Conservation (phyloP, 148 eudicot species). For the Nyssa sinensis region DNA sequence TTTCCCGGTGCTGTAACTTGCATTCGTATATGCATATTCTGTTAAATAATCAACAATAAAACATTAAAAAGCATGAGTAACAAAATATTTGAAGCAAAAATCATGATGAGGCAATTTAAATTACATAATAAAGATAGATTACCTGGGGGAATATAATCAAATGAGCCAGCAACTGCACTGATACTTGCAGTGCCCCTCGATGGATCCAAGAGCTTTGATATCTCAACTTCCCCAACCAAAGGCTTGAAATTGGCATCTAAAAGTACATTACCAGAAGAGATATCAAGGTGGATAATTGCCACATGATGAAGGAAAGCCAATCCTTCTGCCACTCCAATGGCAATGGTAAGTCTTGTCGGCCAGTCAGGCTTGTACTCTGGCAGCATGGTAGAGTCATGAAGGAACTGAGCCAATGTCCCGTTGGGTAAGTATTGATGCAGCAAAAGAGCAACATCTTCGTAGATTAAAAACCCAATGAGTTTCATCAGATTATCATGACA, state of each 20-base stretch:
- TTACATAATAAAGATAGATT: background rate
- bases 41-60: conserved; percentile 23
- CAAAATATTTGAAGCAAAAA: background rate
- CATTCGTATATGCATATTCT: conserved; percentile 99
- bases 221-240: conserved; percentile 86
- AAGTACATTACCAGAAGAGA: conserved; percentile 81
- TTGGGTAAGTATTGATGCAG: conserved; percentile 72
- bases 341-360: conserved; percentile 77
- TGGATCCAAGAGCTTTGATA: conserved; percentile 95
- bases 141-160: conserved; percentile 99
- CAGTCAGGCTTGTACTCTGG: conserved; percentile 83
- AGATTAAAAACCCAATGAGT: conserved; percentile 78
- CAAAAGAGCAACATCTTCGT: conserved; percentile 79
- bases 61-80: background rate
- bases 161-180: conserved; percentile 98
- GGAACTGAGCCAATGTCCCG: conserved; percentile 69
- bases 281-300: conserved; percentile 95
- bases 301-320: conserved; percentile 88
- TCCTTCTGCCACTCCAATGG: conserved; percentile 88
- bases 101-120: background rate
- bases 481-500: conserved; percentile 75
- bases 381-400: conserved; percentile 55
- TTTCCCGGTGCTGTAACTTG: conserved; percentile 99
- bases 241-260: conserved; percentile 70
- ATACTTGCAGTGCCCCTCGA: conserved; percentile 95